phyloP scores from a whole-genome alignment of 164 flowering plant species.

The Litsea cubeba region DNA sequence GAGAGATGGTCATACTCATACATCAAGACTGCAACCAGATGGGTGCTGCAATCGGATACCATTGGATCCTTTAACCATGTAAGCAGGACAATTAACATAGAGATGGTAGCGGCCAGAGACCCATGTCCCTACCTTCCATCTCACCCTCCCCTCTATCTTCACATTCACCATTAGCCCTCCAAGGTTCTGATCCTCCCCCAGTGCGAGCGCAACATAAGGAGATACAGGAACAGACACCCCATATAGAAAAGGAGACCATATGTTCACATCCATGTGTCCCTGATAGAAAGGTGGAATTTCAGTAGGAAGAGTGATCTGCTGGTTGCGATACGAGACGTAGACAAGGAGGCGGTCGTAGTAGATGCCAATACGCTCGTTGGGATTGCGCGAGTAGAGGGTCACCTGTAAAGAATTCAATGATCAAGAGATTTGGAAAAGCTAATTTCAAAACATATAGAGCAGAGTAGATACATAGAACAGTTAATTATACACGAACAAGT shows the following conservation, averaged over 20 bases:
- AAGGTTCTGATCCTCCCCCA: slow-evolving; percentile 1
- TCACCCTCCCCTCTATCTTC: slow-evolving; percentile 10
- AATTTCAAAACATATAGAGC: no score
- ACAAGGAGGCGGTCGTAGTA: slow-evolving; percentile 15
- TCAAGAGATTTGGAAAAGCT: no score
- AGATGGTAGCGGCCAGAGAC: slow-evolving; percentile 17
- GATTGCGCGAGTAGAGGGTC: slow-evolving; percentile 11
- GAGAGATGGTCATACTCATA: background rate
- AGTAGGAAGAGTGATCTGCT: slow-evolving; percentile 15
- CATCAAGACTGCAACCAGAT: slow-evolving; percentile 5
- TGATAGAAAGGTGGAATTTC: slow-evolving; percentile 9
- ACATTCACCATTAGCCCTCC: slow-evolving; percentile 1
- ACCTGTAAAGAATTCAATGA: background rate
- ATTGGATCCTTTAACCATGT: background rate
- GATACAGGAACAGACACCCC: slow-evolving; percentile 11
- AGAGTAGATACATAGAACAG: no score
- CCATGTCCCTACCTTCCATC: slow-evolving; percentile 22
- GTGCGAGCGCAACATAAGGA: slow-evolving; percentile 7
- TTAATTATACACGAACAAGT: no score
- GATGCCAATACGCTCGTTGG: slow-evolving; percentile 18
- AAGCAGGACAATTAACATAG: slow-evolving; percentile 14
- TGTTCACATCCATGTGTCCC: slow-evolving; percentile 12
- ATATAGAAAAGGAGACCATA: slow-evolving; percentile 13
- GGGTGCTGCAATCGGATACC: slow-evolving; percentile 2
- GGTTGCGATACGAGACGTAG: slow-evolving; percentile 13